Evolutionary conservation across 805 yeast genomes (phyloP).

Genomic region (Pichia cabralensis): DNA sequence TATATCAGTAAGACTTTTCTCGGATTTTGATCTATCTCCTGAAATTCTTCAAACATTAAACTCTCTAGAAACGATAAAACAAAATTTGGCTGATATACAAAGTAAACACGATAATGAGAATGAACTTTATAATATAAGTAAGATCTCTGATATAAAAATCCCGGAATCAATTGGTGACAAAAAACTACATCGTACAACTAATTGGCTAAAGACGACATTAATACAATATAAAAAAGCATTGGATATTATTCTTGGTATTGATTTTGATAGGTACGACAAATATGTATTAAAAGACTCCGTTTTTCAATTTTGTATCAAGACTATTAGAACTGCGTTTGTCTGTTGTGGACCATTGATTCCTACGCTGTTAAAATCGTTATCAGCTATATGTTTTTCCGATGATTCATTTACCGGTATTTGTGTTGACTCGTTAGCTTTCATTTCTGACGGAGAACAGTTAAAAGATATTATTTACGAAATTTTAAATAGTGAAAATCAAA

Average conservation of each 20-base stretch:
- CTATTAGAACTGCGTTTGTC: constrained; percentile 26
- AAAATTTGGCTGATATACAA: background rate
- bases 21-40: constrained; percentile 30
- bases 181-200: constrained; percentile 30
- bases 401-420: constrained; percentile 4
- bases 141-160: constrained; percentile 12
- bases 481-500: constrained; percentile 11
- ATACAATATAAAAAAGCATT: constrained; percentile 40
- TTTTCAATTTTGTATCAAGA: constrained; percentile 20
- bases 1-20: constrained; percentile 29
- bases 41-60: constrained; percentile 3
- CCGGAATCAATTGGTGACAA: constrained; percentile 8
- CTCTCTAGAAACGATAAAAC: constrained; percentile 12
- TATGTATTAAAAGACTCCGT: constrained; percentile 26
- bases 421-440: constrained; percentile 11
- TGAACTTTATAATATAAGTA: no score
- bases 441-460: constrained; percentile 10
- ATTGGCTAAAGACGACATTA: constrained; percentile 49
- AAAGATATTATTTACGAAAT: constrained; percentile 1
- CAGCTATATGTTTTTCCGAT: constrained; percentile 15
- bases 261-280: constrained; percentile 14
- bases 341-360: constrained; percentile 30
- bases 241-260: constrained; percentile 22
- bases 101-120: no score
- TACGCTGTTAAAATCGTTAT: constrained; percentile 23